These are phyloP conservation scores for Citrus sp. DNA, from an alignment of 345 rosid species.

Conservation along the genomic window DNA sequence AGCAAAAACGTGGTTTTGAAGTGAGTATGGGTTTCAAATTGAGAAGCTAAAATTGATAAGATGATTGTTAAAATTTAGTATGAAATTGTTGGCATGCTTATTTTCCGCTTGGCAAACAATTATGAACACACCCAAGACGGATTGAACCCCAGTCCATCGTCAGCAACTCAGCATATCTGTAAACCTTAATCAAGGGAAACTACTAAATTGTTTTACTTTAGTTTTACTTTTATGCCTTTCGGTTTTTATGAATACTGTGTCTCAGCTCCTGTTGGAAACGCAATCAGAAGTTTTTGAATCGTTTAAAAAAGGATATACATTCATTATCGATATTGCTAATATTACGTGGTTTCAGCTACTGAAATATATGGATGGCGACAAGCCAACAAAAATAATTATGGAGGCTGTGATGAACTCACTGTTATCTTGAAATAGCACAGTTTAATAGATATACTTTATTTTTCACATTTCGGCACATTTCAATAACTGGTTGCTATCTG, in stretches of 20 bases:
- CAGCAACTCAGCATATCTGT: background rate
- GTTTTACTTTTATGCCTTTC: background rate
- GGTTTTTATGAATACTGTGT: background rate
- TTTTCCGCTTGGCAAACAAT: background rate
- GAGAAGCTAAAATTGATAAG: constrained; percentile 1
- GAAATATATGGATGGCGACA: background rate
- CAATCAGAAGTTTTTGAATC: background rate
- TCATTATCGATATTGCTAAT: background rate
- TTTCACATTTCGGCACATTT: background rate
- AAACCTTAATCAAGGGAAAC: background rate
- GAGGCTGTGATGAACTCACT: background rate
- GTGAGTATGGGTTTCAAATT: constrained; percentile 45
- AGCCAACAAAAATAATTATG: background rate
- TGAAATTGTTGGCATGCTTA: background rate
- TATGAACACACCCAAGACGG: background rate
- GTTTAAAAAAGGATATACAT: background rate
- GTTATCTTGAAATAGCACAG: constrained; percentile 4
- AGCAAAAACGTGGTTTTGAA: constrained; percentile 47
- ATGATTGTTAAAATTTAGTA: constrained; percentile 4
- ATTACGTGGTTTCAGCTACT: background rate
- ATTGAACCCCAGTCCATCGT: background rate
- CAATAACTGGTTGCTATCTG: background rate
- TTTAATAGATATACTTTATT: background rate
- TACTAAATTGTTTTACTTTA: background rate
- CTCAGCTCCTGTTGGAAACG: background rate